These are phyloP conservation scores for Mucor mucedo DNA, from an alignment of 371 early-diverging fungal species.

Conservation along the genomic window DNA sequence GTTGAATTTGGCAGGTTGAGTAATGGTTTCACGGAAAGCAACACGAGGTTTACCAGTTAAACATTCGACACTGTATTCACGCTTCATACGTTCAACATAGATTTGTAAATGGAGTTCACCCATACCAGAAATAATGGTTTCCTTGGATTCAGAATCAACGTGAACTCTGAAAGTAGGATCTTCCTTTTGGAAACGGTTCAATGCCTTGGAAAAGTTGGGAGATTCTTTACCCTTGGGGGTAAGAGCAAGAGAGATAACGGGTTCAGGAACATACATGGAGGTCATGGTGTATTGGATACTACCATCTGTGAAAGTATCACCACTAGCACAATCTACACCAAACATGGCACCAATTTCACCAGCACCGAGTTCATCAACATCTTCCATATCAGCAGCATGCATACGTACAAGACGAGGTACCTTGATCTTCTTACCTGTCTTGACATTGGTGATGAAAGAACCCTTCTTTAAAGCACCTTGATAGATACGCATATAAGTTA, in stretches of 20 bases:
- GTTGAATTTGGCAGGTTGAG: constrained; percentile 78
- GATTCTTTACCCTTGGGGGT: constrained; percentile 90
- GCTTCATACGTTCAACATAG: constrained; percentile 96
- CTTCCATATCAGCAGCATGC: constrained; percentile 99
- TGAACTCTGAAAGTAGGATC: constrained; percentile 98
- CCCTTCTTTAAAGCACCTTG: constrained; percentile 93
- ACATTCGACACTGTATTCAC: constrained; percentile 95
- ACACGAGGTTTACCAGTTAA: constrained; percentile 96
- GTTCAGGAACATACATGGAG: constrained; percentile 97
- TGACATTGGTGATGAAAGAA: constrained; percentile 83
- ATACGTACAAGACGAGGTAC: constrained; percentile 96
- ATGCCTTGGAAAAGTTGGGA: constrained; percentile 93
- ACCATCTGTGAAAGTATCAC: constrained; percentile 97
- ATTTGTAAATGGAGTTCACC: constrained; percentile 93
- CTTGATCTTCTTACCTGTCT: constrained; percentile 94
- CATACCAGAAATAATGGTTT: constrained; percentile 93
- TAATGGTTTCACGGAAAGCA: constrained; percentile 95
- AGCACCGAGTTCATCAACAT: constrained; percentile 91
- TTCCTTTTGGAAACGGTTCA: constrained; percentile 94
- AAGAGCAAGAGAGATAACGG: constrained; percentile 94
- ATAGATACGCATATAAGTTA: constrained; percentile 97
- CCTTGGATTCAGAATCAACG: constrained; percentile 91
- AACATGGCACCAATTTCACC: constrained; percentile 99
- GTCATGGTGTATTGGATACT: constrained; percentile 87
- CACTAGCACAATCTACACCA: constrained; percentile 97